Base-by-base conservation (phyloP, 805 yeast genomes). In the Wickerhamiella spandovensis region DNA sequence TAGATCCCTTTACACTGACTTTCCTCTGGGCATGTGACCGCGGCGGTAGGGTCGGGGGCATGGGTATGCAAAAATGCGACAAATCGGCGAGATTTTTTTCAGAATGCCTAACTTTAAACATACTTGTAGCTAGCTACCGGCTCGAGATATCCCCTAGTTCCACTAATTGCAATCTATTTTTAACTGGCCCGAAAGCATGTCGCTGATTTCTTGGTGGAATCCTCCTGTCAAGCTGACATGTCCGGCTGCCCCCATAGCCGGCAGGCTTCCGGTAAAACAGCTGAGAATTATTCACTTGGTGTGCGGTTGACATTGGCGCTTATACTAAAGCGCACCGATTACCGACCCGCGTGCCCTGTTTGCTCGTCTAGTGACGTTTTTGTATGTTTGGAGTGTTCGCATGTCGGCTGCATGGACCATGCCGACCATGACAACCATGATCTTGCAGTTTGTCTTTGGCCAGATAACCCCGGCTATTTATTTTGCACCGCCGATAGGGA, bases 241-340 rank as follows among this genome's bases (percentile, higher is more conserved):
- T 24, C 45, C 21, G 45, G 45, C 23, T 43, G 45, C 45, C 32
- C 45, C 45, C 45, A 43, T 23, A 43, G 45, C 32, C 45, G n/a
- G 45, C 23, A 23, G 24, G 45, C 28, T 24, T 13, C 45, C 24
- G 35, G 32, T 18, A 21, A 35, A 17, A 17, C 39, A 3, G 39
- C n/a, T 15, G 39, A 35, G n/a, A 35, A 35, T 15, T 43, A 43
- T 20, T n/a, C 23, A 9, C 45, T 43, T 9, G 45, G 45, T 13
- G 46, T 44, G 18, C 21, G 23, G 4, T 24, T 44, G 8, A 5
- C 28, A 10, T 28, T 44, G 46, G 46, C 46, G 22, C 28, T 44
- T 2, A 23, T 23, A 5, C 24, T 44, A 9, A 17, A 28, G 9
- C 32, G 23, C 12, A 24, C 32, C 20, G 45, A 43, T n/a, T 44